phyloP scores from a whole-genome alignment of 208 protist genomes.

The Lotmaria passim region DNA sequence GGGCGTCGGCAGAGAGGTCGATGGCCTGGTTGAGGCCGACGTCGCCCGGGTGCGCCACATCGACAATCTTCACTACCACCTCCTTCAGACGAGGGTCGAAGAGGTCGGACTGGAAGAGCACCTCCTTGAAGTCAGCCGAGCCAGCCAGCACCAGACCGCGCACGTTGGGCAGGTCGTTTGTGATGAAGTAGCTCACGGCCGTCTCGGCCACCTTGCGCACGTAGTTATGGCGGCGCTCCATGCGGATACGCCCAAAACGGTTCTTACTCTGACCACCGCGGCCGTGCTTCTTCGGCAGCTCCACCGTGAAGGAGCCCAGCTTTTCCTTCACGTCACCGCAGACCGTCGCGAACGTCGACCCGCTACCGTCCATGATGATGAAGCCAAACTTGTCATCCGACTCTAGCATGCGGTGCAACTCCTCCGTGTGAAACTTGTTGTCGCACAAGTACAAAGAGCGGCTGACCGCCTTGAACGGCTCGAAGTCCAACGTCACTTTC shows the following conservation, averaged over 20 bases:
- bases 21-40: constrained; percentile 99
- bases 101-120: constrained; percentile 96
- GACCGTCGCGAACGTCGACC: constrained; percentile 97
- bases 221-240: constrained; percentile 99
- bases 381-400: constrained; percentile 99
- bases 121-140: constrained; percentile 99
- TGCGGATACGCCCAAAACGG: constrained; percentile 99
- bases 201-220: constrained; percentile 98
- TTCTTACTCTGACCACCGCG: constrained; percentile 99
- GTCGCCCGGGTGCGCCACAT: constrained; percentile 99
- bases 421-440: constrained; percentile 98
- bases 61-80: constrained; percentile 99
- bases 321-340: constrained; percentile 98
- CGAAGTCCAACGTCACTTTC: constrained; percentile 99
- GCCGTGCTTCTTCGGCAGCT: constrained; percentile 99
- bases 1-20: constrained; percentile 95
- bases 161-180: constrained; percentile 98
- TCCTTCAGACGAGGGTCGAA: constrained; percentile 97
- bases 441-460: constrained; percentile 99
- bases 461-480: constrained; percentile 99
- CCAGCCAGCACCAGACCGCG: constrained; percentile 99
- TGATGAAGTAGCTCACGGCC: constrained; percentile 98
- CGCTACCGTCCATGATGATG: constrained; percentile 99
- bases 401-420: constrained; percentile 98
- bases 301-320: constrained; percentile 98